Conservation (phyloP, 345 rosid species). For the Abelmoschus esculentus region DNA sequence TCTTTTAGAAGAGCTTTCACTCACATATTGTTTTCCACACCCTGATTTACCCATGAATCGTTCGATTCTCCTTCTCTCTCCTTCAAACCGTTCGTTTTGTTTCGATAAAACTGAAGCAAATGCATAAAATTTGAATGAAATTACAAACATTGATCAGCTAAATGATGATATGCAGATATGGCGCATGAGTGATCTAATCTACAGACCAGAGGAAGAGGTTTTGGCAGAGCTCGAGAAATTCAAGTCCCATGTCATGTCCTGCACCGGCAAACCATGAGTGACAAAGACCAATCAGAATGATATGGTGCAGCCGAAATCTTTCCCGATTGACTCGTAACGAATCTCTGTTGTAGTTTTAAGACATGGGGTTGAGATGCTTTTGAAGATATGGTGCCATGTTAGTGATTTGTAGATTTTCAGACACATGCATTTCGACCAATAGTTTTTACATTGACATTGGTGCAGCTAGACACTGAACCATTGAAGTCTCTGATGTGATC, state of each 20-base stretch:
- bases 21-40: background rate
- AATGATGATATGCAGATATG: constrained; percentile 48
- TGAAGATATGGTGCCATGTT: background rate
- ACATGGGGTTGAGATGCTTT: background rate
- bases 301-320: background rate
- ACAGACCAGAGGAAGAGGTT: constrained; percentile 88
- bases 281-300: background rate
- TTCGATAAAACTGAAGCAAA: background rate
- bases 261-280: constrained; percentile 52
- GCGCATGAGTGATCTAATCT: constrained; percentile 84
- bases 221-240: constrained; percentile 78
- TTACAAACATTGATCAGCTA: background rate
- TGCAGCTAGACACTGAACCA: background rate
- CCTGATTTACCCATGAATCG: background rate
- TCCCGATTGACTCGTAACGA: background rate
- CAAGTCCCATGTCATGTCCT: constrained; percentile 60
- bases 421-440: too few species aligned
- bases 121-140: background rate
- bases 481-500: background rate
- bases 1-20: background rate
- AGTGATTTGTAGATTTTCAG: constrained; percentile 2
- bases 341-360: background rate
- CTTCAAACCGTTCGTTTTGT: background rate
- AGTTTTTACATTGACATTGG: background rate
- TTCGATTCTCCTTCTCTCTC: background rate